A percentile compares a stretch with the other conserved stretches of the same genome.
Evolutionary conservation across 176 grass and related monocot species (phyloP).

Genomic region (Lolium rigidum): DNA sequence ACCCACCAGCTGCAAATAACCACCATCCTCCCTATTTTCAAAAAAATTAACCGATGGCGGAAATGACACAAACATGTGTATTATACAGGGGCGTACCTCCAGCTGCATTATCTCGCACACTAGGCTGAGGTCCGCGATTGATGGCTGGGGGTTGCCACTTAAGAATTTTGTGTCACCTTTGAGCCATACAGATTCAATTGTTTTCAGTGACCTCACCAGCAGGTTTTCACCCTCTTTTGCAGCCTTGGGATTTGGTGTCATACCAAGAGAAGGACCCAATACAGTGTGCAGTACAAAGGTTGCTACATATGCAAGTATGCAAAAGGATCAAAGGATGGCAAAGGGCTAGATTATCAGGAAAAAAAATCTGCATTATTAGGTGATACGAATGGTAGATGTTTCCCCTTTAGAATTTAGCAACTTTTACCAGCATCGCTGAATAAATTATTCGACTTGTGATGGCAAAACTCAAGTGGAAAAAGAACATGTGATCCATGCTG

Average conservation of each 20-base stretch:
- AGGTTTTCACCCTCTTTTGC: constrained; percentile 71
- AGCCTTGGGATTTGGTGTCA: constrained; percentile 55
- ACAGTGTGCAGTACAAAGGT: constrained; percentile 53
- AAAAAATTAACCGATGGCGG: no score
- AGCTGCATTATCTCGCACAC: constrained; percentile 94
- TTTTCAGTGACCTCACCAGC: constrained; percentile 53
- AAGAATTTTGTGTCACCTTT: constrained; percentile 62
- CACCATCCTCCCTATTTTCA: neutral
- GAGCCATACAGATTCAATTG: constrained; percentile 67
- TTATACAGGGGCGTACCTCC: constrained; percentile 53
- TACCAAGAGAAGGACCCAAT: constrained; percentile 66
- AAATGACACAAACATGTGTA: neutral
- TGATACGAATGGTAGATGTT: neutral
- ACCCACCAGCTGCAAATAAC: constrained; percentile 48
- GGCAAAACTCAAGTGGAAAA: neutral
- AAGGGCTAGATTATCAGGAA: neutral
- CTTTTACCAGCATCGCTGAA: neutral
- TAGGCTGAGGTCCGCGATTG: constrained; percentile 88
- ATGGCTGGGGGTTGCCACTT: constrained; percentile 66
- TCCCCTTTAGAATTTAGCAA: neutral
- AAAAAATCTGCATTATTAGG: neutral
- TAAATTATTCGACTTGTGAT: neutral
- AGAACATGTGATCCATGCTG: neutral
- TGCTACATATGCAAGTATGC: constrained; percentile 45
- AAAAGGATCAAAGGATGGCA: neutral